phyloP scores from a whole-genome alignment of 2,329 filamentous ascomycete species.

The Xylariaceae sp. region DNA sequence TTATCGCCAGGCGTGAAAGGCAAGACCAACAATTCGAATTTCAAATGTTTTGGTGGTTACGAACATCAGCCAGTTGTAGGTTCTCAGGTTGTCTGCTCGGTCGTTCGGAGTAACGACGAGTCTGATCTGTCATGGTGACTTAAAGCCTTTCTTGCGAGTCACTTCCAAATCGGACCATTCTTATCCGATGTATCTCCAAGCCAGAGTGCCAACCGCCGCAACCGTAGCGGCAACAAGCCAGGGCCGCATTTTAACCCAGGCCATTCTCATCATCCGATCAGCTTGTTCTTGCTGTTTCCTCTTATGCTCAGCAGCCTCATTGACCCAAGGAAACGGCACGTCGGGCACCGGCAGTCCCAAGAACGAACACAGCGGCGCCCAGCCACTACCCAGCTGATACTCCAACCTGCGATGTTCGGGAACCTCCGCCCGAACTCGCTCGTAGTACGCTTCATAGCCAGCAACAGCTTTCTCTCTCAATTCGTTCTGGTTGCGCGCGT shows the following conservation, averaged over 20 bases:
- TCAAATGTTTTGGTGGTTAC: too few species aligned
- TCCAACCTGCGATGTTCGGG: constrained; percentile 18
- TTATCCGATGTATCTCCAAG: not conserved
- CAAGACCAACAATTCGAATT: too few species aligned
- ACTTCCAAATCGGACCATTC: too few species aligned
- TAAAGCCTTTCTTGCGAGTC: too few species aligned
- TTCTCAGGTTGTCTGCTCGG: too few species aligned
- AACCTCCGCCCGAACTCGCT: constrained; percentile 9
- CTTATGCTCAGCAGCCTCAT: constrained; percentile 3
- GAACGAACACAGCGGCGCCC: constrained; percentile 25
- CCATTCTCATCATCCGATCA: not conserved
- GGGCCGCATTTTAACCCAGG: not conserved
- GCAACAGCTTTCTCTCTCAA: not conserved
- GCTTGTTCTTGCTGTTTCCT: not conserved
- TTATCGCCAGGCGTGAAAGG: too few species aligned
- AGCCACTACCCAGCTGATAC: constrained; percentile 21
- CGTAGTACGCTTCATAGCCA: constrained; percentile 18
- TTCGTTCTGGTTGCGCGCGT: not conserved
- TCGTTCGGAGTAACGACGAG: too few species aligned
- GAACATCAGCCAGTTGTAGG: too few species aligned
- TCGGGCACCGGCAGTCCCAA: constrained; percentile 17
- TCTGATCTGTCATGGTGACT: too few species aligned
- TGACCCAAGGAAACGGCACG: constrained; percentile 10
- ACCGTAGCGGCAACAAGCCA: not conserved
- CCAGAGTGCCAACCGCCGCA: not conserved